Evolutionary conservation across 2,329 filamentous ascomycete species (phyloP), one percentile per base, ranked within the genome.

Genomic region (Penicillium sp.): DNA sequence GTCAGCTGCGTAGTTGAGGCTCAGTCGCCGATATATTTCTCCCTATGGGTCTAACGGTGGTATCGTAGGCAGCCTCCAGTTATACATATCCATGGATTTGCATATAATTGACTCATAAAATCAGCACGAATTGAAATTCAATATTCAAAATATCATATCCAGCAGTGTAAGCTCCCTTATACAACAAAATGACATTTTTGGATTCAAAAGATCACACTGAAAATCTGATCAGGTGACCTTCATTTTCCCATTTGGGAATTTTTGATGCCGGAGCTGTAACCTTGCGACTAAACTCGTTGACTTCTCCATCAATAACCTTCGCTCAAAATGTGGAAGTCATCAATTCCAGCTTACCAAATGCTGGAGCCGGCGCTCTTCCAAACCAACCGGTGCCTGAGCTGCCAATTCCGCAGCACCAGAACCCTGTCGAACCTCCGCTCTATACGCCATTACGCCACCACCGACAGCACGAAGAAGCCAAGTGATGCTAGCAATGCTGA

Each of bases 341-440:
- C 66, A 16, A 35, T 61, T 9, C 53, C 66, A 24, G 44, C 63
- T 8, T 58, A 56, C 5, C 55, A 61, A 8, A 37, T 67, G 3
- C 46, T 66, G 27, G 70, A 72, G 37, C 52, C 63, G 3, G 57
- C 67, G 5, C 58, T 69, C 33, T 58, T 69, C n/a, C 66, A 62
- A 45, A 66, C 63, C 9, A 56, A 62, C 51, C 72, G 69, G 47
- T 75, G 73, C 59, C 64, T 75, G 35, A 69, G 65, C 54, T 76
- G 72, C 57, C 73, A 73, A 64, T 67, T 71, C 60, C 73, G 68
- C 63, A 67, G 60, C 58, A 57, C 63, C 39, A 41, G 60, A 29
- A 19, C 53, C 22, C 48, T 65, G 43, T 55, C 60, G 9, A 56
- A 62, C 55, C 39, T 67, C 27, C 50, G 66, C 10, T 63, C 62